These are phyloP conservation scores for Baorangia bicolor DNA, from an alignment of 768 basidiomycete genomes.

Conservation along the genomic window DNA sequence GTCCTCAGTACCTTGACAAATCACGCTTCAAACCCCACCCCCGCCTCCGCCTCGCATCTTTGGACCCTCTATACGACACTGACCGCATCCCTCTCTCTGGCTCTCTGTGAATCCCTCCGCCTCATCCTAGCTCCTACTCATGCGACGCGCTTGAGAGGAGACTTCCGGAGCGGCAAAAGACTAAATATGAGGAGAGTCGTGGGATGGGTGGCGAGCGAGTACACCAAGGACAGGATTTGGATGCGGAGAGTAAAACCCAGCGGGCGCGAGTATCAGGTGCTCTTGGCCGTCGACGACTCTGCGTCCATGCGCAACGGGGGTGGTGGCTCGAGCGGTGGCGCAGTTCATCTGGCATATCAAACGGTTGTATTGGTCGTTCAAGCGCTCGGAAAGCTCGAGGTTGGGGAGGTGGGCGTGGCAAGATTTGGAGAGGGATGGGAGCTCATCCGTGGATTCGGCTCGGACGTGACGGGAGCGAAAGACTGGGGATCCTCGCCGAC, in stretches of 20 bases:
- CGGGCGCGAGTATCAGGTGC: constrained; percentile 92
- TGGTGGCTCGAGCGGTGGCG: constrained; percentile 9
- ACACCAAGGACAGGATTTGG: constrained; percentile 99
- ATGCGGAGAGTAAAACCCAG: constrained; percentile 91
- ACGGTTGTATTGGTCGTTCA: constrained; percentile 90
- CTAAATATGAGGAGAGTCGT: constrained; percentile 99
- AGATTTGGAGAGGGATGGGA: constrained; percentile 89
- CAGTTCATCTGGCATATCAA: constrained; percentile 88
- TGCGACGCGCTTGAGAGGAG: constrained; percentile 91
- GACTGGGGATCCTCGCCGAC: constrained; percentile 30
- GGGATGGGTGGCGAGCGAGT: constrained; percentile 96
- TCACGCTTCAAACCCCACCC: constrained; percentile 23
- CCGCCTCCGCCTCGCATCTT: constrained; percentile 55
- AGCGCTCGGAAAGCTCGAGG: constrained; percentile 87
- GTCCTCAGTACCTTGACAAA: constrained; percentile 21
- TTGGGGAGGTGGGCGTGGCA: constrained; percentile 91
- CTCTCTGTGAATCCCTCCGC: constrained; percentile 93
- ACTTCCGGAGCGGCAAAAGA: constrained; percentile 96
- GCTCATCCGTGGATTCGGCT: constrained; percentile 85
- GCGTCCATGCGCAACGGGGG: constrained; percentile 69
- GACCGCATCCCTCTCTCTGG: constrained; percentile 87
- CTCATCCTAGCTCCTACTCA: constrained; percentile 94
- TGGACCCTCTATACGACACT: constrained; percentile 92
- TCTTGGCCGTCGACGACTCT: constrained; percentile 94
- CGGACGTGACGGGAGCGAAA: constrained; percentile 75